A percentile compares a stretch with the other conserved stretches of the same genome.
These are phyloP conservation scores for Primulina huaijiensis DNA, from an alignment of 257 asterid species.

Conservation along the genomic window DNA sequence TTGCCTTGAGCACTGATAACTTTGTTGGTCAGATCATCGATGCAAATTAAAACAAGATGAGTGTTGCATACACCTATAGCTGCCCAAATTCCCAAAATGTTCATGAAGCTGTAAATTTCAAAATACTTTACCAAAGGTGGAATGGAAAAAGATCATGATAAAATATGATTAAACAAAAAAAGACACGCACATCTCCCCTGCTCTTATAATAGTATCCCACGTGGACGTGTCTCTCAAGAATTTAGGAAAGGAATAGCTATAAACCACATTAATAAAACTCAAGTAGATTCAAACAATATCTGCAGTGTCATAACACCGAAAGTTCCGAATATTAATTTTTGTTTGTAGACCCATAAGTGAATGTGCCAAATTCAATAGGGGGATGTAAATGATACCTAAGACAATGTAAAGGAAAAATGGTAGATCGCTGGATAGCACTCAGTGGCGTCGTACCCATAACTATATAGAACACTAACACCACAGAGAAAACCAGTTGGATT, in stretches of 20 bases:
- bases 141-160: too few relatives aligned
- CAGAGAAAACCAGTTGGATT: neutral
- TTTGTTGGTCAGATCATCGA: neutral
- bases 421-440: neutral
- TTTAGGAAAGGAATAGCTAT: neutral
- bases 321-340: neutral
- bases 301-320: neutral
- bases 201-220: neutral
- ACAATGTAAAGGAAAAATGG: neutral
- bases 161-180: too few relatives aligned
- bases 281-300: neutral
- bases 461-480: neutral
- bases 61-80: neutral
- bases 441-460: neutral
- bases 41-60: neutral
- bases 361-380: neutral
- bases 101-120: too few relatives aligned
- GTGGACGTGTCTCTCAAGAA: too few relatives aligned
- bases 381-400: neutral
- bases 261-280: neutral
- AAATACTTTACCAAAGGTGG: neutral
- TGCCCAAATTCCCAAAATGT: neutral
- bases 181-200: neutral
- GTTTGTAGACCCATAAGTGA: neutral
- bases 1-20: too few relatives aligned